phyloP scores from a whole-genome alignment of 768 basidiomycete species.

The Naganishia onofrii region DNA sequence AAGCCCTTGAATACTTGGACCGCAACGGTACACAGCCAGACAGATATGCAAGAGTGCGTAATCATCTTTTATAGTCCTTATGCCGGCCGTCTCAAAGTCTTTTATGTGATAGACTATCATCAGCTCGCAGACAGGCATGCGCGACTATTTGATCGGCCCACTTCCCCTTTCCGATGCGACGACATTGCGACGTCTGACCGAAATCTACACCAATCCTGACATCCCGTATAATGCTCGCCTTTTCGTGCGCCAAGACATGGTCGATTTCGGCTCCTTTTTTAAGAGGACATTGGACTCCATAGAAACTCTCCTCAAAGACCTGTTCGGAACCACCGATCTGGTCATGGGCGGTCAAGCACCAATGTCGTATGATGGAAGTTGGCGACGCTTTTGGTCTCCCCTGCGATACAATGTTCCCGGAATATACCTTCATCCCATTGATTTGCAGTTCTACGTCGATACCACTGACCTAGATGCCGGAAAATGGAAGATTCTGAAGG shows the following conservation, averaged over 20 bases:
- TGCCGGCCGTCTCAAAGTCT: not conserved
- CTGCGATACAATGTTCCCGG: constrained; percentile 58
- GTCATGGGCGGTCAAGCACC: constrained; percentile 57
- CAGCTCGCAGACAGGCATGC: constrained; percentile 56
- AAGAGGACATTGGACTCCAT: constrained; percentile 10
- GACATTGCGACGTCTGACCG: constrained; percentile 55
- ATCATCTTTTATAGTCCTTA: not conserved
- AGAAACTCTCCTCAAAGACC: constrained; percentile 52
- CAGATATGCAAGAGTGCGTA: constrained; percentile 54
- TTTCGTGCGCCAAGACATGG: constrained; percentile 37
- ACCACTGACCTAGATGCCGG: constrained; percentile 59
- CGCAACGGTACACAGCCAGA: constrained; percentile 51
- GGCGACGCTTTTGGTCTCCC: constrained; percentile 54
- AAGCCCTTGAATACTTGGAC: constrained; percentile 57
- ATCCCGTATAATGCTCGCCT: constrained; percentile 60
- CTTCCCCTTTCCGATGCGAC: constrained; percentile 57
- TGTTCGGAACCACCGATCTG: constrained; percentile 62
- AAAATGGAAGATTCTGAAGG: constrained; percentile 60
- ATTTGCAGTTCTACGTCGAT: constrained; percentile 63
- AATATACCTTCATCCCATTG: constrained; percentile 59
- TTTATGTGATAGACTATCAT: constrained; percentile 53
- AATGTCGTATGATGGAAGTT: constrained; percentile 63
- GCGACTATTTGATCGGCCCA: constrained; percentile 63
- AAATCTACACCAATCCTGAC: constrained; percentile 59
- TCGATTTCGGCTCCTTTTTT: constrained; percentile 40